A percentile compares a stretch with the other conserved stretches of the same genome.
Conservation (phyloP, 1,284 basidiomycete genomes). For the Sanghuangporus baumii region DNA sequence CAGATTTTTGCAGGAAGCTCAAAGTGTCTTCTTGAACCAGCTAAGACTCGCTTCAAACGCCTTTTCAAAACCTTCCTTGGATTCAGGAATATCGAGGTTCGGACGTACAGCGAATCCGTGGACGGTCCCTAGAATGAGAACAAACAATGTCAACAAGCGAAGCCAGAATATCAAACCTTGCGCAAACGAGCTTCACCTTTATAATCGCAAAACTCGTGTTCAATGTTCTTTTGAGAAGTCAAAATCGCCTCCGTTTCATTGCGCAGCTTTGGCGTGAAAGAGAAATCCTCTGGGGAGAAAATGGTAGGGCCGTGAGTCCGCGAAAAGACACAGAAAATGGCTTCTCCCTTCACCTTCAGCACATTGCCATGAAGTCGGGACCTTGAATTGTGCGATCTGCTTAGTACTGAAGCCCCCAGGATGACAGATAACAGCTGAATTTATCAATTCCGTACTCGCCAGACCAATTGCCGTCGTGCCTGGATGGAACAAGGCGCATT, state of each 20-base stretch:
- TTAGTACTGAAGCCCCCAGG: conserved; percentile 39
- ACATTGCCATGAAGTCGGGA: conserved; percentile 19
- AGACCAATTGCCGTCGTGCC: conserved; percentile 36
- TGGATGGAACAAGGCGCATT: background rate
- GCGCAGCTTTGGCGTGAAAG: conserved; percentile 36
- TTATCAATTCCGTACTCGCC: conserved; percentile 35
- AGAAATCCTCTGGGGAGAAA: conserved; percentile 40
- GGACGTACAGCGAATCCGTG: conserved; percentile 56
- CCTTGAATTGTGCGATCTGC: conserved; percentile 41
- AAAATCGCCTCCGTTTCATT: conserved; percentile 40
- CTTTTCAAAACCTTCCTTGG: conserved; percentile 47
- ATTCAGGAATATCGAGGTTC: conserved; percentile 37
- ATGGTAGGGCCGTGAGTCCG: conserved; percentile 46
- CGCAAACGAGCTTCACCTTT: conserved; percentile 35
- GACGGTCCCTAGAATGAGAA: conserved; percentile 35
- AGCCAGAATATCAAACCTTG: background rate
- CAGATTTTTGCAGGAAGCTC: background rate
- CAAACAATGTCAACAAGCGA: background rate
- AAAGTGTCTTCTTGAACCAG: conserved; percentile 44
- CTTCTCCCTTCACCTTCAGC: conserved; percentile 8
- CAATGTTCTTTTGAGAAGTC: conserved; percentile 37
- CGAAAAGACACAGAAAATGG: conserved; percentile 16
- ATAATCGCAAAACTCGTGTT: conserved; percentile 52
- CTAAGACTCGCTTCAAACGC: conserved; percentile 39
- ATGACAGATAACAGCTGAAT: conserved; percentile 52